A percentile compares a stretch with the other conserved stretches of the same genome.
phyloP scores from a whole-genome alignment of 1,139 yeast species.

The Suhomyces yuchorum region DNA sequence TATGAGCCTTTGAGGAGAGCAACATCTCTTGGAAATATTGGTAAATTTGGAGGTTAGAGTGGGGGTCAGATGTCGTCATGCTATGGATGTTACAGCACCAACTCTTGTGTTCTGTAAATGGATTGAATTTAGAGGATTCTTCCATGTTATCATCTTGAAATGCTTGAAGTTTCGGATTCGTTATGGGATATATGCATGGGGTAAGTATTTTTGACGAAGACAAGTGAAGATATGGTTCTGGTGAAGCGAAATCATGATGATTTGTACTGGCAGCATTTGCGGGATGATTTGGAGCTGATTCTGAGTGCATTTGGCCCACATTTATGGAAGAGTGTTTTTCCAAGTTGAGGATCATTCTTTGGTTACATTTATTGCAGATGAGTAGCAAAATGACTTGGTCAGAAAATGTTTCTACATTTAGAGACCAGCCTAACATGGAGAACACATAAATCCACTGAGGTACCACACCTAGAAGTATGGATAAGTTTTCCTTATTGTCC shows the following conservation, averaged over 20 bases:
- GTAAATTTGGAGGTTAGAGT: constrained; percentile 8
- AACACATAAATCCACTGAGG: constrained; percentile 39
- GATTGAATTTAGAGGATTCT: constrained; percentile 22
- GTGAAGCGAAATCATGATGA: neutral
- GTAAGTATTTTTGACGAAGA: constrained; percentile 32
- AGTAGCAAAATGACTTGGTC: constrained; percentile 33
- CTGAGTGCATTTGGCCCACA: constrained; percentile 6
- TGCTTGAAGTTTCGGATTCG: constrained; percentile 6
- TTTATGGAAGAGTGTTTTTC: constrained; percentile 8
- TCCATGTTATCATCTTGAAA: constrained; percentile 19
- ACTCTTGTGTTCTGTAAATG: constrained; percentile 33
- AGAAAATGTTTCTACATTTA: constrained; percentile 35
- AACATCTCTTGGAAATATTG: constrained; percentile 33
- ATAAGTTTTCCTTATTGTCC: constrained; percentile 40
- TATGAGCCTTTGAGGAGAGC: constrained; percentile 22
- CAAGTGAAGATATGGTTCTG: constrained; percentile 15
- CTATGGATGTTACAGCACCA: constrained; percentile 36
- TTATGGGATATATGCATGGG: constrained; percentile 35
- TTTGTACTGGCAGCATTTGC: constrained; percentile 2
- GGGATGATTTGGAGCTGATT: constrained; percentile 5
- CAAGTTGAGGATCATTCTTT: constrained; percentile 32
- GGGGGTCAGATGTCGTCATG: constrained; percentile 18
- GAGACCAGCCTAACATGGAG: constrained; percentile 42
- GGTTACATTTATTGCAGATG: constrained; percentile 41
- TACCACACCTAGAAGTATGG: constrained; percentile 22